phyloP scores from a whole-genome alignment of 2,329 filamentous ascomycete genomes.

The Xylariaceae sp. region DNA sequence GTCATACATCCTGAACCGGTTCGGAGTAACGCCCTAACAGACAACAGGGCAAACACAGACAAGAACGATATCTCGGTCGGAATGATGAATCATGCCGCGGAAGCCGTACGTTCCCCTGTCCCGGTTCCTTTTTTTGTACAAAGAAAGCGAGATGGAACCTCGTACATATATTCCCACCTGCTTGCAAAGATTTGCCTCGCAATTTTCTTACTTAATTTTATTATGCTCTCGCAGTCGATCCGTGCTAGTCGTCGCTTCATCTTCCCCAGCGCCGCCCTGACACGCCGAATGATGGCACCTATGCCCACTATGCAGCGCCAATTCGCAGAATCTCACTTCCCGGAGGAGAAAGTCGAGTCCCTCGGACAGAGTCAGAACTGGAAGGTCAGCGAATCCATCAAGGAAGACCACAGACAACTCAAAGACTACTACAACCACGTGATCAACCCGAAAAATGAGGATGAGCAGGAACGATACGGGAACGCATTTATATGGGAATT shows the following conservation, averaged over 20 bases:
- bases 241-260: background rate
- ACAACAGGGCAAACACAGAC: too few relatives aligned
- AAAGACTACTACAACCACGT: slow-evolving; percentile 41
- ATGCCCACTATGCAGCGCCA: background rate
- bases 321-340: slow-evolving; percentile 11
- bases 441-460: slow-evolving; percentile 38
- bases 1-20: background rate
- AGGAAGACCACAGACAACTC: slow-evolving; percentile 26
- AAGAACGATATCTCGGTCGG: too few relatives aligned
- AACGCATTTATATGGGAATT: slow-evolving; percentile 53
- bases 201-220: too few relatives aligned
- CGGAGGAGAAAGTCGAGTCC: slow-evolving; percentile 9
- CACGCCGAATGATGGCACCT: background rate
- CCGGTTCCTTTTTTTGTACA: too few relatives aligned
- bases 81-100: too few relatives aligned
- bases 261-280: background rate
- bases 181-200: too few relatives aligned
- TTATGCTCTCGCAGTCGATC: slow-evolving; percentile 6
- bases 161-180: too few relatives aligned
- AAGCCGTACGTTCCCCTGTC: too few relatives aligned
- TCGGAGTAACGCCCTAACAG: background rate
- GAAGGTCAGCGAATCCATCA: slow-evolving; percentile 15
- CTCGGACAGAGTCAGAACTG: slow-evolving; percentile 10
- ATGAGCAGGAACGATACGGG: slow-evolving; percentile 42
- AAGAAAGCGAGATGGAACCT: too few relatives aligned